These are phyloP conservation scores for Lactuca saligna DNA, from an alignment of 129 eudicot genomes.

Conservation along the genomic window DNA sequence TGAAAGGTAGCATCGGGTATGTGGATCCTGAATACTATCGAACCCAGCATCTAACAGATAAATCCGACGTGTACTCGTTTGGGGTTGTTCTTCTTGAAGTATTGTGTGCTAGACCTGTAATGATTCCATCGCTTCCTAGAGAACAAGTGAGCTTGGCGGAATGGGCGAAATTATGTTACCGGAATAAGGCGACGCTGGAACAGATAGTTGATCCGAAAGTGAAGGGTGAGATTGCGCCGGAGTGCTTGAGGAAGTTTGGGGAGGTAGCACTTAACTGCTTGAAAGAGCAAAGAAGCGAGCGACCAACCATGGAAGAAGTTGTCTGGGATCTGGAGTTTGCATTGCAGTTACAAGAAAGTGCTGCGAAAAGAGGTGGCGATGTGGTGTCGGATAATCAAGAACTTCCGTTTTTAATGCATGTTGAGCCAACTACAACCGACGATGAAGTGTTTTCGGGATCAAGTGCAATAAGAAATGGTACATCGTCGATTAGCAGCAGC, in stretches of 20 bases:
- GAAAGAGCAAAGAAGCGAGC: conserved; percentile 13
- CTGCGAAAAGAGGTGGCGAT: conserved; percentile 9
- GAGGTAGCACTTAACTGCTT: conserved; percentile 33
- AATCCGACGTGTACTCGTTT: conserved; percentile 60
- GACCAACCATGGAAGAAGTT: conserved; percentile 19
- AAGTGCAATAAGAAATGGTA: conserved; percentile 12
- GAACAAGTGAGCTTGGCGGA: conserved; percentile 38
- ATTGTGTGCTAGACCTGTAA: conserved; percentile 37
- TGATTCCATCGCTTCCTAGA: conserved; percentile 20
- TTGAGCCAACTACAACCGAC: conserved; percentile 16
- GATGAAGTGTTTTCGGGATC: conserved; percentile 15
- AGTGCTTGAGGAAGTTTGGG: conserved; percentile 38
- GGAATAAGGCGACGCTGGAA: conserved; percentile 26
- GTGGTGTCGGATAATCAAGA: conserved; percentile 7
- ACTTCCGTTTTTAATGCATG: conserved; percentile 12
- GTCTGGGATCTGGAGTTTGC: conserved; percentile 31
- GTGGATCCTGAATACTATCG: conserved; percentile 45
- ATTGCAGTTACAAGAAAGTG: conserved; percentile 27
- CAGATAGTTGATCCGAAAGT: conserved; percentile 39
- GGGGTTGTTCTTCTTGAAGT: conserved; percentile 54
- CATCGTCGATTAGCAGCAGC: background rate
- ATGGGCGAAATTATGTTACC: conserved; percentile 27
- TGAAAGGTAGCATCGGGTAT: conserved; percentile 53
- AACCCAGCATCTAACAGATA: conserved; percentile 36
- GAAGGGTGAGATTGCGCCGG: conserved; percentile 40